phyloP scores from a whole-genome alignment of 2,329 filamentous ascomycete species.

The Diaporthe velutina region DNA sequence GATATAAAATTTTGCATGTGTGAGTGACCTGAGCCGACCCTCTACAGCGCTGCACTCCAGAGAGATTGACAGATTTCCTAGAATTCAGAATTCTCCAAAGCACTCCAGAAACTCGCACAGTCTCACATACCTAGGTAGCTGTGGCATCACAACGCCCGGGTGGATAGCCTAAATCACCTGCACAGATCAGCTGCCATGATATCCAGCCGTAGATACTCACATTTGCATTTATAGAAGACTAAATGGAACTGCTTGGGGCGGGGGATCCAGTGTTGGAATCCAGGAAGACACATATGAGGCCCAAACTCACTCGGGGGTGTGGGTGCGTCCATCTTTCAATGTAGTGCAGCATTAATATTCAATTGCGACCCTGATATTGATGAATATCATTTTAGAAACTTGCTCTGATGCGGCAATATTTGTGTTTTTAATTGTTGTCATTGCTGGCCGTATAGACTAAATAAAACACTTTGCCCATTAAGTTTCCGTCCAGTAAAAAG shows the following conservation, averaged over 20 bases:
- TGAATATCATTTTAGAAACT: neutral
- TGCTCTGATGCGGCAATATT: neutral
- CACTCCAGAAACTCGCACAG: neutral
- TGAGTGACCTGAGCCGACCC: no score
- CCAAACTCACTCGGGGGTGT: no score
- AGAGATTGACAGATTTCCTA: no score
- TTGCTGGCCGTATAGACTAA: neutral
- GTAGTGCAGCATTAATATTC: no score
- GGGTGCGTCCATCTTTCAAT: no score
- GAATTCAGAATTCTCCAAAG: no score
- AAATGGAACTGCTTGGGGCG: accelerated
- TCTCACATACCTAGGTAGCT: neutral
- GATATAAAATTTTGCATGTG: no score
- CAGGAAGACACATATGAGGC: no score
- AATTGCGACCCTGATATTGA: neutral
- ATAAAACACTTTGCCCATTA: neutral
- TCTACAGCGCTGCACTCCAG: no score
- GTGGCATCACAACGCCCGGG: neutral
- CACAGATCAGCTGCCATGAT: neutral
- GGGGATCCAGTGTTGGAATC: no score
- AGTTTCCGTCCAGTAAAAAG: neutral
- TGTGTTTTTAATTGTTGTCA: neutral
- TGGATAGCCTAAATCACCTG: neutral
- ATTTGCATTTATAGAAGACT: neutral
- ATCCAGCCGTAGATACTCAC: neutral